Evolutionary conservation across 768 basidiomycete species (phyloP), one percentile per base, ranked within the genome.

Genomic region (Hygrocybe punicea): DNA sequence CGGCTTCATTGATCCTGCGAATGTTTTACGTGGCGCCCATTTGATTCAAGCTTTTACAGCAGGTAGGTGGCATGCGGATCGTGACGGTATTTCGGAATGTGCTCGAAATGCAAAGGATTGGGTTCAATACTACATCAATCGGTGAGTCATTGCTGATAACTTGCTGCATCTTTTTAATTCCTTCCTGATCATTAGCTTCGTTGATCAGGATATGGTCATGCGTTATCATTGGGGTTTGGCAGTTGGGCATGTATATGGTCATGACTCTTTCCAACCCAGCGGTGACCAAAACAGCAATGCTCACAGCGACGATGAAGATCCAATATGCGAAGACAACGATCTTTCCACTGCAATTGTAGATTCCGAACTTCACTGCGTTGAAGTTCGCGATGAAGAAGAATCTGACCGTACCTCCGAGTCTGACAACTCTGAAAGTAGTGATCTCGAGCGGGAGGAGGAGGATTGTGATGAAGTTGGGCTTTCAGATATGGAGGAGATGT

Each of bases 1-100:
- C 53, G 66, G 72, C 0, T 78, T 78, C 57, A 17, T 78, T 0
- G 68, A 76, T 55, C 75, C 74, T 1, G 50, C 50, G 0, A 53
- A 66, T 0, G 65, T 76, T 1, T 58, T 77, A 2, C 58, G 65
- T 1, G 67, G 51, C 0, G 60, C 59, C 11, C 73, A 77, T 29
- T 40, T 76, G 0, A 73, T 76, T 11, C 76, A 74, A 1, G 62
- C 56, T 1, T 78, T 72, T 47, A 44, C 54, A 5, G 53, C 66
- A 50, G 65, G 65, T 16, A 45, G 10, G 19, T 9, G n/a, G n/a
- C 13, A 16, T 19, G 14, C 3, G 16, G 37, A 2, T 37, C 13
- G 54, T 8, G 16, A 24, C 6, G 36, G 29, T 1, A 23, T 55
- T 23, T 50, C 35, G 9, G 21, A 29, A 21, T 45, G 11, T 2